Evolutionary conservation across 192 early-diverging fungal genomes (phyloP), one percentile per base, ranked within the genome.

Genomic region (Entomortierella beljakovae): DNA sequence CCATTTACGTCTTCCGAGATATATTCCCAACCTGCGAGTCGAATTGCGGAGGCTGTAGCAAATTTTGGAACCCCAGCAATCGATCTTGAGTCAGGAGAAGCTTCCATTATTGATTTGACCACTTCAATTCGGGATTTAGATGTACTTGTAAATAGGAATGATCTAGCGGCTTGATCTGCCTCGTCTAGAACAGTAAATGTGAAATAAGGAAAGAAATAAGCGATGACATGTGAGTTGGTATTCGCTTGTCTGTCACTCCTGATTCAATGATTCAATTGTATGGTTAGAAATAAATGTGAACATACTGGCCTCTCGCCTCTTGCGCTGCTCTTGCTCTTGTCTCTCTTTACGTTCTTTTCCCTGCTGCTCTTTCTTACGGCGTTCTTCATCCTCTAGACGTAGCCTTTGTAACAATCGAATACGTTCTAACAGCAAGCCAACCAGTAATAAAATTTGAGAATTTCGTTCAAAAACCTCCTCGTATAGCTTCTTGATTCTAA

Each of bases 11-110:
- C 31, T n/a, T 16, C 33, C 16, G 52, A 22, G 28, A 73, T 38
- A 23, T 57, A 70, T 49, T 83, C 75, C 81, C 81, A 83, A 7
- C 75, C 75, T 29, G 64, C 55, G 20, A 83, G 48, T 3, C 60
- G 70, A 7, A 49, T 64, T 11, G 70, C 63, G 22, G 57, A 54
- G n/a, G 20, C 22, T 40, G 81, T 53, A 0, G 34, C 23, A 23
- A 64, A 72, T 13, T 20, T 16, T 9, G 75, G 66, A 18, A 68
- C 28, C 11, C 26, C 49, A 4, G 33, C 23, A n/a, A 61, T 58
- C 26, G 71, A 59, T 22, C 20, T 25, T 22, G 56, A 57, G 3
- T 66, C 40, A 46, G 69, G 57, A 1, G 64, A 51, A 0, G 55
- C 46, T 13, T 81, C 71, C 18, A 81, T 15, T 50, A 81, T 68